Evolutionary conservation across 2,329 filamentous ascomycete species (phyloP), one percentile per base, ranked within the genome.

Genomic region (Cyphellophora attinorum): DNA sequence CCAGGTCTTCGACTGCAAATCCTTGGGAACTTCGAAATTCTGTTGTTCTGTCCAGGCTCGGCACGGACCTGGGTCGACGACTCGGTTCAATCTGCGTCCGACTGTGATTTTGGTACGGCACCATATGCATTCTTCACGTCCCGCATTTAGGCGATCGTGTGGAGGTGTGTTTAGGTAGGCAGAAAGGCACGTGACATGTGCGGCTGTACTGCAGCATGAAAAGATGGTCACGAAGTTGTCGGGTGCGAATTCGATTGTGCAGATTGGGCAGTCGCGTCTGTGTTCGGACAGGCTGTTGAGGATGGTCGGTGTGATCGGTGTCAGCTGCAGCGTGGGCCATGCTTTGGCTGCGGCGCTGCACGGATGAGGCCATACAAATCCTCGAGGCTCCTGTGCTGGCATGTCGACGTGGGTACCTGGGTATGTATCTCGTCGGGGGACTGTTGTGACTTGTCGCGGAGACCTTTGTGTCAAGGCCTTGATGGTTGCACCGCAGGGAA

Each of bases 81-180:
- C n/a, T n/a, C n/a, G n/a, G n/a, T n/a, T n/a, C n/a, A n/a, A n/a
- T n/a, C n/a, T n/a, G n/a, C n/a, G n/a, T n/a, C n/a, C n/a, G 11
- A 41, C 44, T 34, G 44, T 41, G 27, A 46, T 46, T 15, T n/a
- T 17, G 18, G 37, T 34, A 13, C 44, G 44, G 27, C 44, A 46
- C 19, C 44, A 44, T 39, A 44, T 44, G 25, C 44, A 46, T 6
- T 34, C 31, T 19, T 33, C 39, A 16, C 21, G 21, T 25, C 8
- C 8, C 8, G 8, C 21, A 27, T 44, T 44, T 27, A 37, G 19
- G 27, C 43, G 42, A 6, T 37, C 40, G 19, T 34, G 31, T 15
- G 39, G n/a, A n/a, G n/a, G n/a, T n/a, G n/a, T 44, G 30, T 46
- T 46, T 15, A 46, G 39, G 39, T 39, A 46, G 8, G 44, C 44